Evolutionary conservation across 768 basidiomycete species (phyloP).

Genomic region (Fibroporia radiculosa): DNA sequence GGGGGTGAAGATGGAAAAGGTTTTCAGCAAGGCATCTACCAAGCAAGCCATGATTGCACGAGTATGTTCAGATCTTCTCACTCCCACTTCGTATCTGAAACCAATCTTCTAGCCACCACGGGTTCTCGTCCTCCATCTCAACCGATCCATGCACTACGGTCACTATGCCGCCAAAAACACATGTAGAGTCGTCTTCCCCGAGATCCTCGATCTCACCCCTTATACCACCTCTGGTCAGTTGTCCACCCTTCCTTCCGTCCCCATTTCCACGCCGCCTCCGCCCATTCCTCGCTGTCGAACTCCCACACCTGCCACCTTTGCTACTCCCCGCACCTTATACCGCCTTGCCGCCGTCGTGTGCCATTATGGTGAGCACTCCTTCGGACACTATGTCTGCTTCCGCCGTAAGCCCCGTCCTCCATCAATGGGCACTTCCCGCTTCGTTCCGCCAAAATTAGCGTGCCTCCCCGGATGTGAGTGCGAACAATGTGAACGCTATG

Average conservation of each 20-base stretch:
- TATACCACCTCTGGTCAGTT: slow-evolving; percentile 80
- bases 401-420: slow-evolving; percentile 67
- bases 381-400: slow-evolving; percentile 92
- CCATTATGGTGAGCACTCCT: slow-evolving; percentile 88
- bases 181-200: slow-evolving; percentile 73
- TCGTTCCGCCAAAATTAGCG: slow-evolving; percentile 29
- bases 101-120: slow-evolving; percentile 65
- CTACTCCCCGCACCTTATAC: slow-evolving; percentile 65
- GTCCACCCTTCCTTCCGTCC: slow-evolving; percentile 56
- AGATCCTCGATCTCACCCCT: slow-evolving; percentile 82
- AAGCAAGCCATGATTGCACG: slow-evolving; percentile 91
- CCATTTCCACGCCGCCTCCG: slow-evolving; percentile 54
- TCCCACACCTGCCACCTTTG: slow-evolving; percentile 47
- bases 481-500: slow-evolving; percentile 35
- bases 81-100: neutral
- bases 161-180: slow-evolving; percentile 76
- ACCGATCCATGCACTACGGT: slow-evolving; percentile 83
- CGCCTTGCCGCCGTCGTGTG: slow-evolving; percentile 81
- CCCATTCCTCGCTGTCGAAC: slow-evolving; percentile 40
- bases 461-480: slow-evolving; percentile 42
- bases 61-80: slow-evolving; percentile 28
- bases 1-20: slow-evolving; percentile 73
- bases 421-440: slow-evolving; percentile 30
- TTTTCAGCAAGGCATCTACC: slow-evolving; percentile 65
- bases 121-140: slow-evolving; percentile 83